phyloP scores from a whole-genome alignment of 495 filamentous ascomycete genomes.

The Xylaria venustula region DNA sequence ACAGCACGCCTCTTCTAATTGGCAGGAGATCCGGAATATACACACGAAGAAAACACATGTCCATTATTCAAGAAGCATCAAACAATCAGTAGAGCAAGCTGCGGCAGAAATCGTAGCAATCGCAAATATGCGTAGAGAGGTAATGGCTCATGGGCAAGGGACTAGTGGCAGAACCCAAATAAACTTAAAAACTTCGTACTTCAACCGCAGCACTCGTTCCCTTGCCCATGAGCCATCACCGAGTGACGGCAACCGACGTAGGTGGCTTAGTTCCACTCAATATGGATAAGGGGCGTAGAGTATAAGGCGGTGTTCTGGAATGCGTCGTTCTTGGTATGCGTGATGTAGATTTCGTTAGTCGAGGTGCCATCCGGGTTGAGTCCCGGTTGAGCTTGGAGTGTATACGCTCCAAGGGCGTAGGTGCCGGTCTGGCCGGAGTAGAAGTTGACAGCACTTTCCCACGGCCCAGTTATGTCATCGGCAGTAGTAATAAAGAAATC shows the following conservation, averaged over 20 bases:
- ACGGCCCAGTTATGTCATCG: constrained; percentile 29
- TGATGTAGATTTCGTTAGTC: constrained; percentile 30
- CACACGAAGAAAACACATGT: no score
- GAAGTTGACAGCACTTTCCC: constrained; percentile 26
- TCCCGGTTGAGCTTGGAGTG: constrained; percentile 30
- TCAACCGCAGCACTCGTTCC: neutral
- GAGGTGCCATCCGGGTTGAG: constrained; percentile 12
- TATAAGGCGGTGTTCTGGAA: neutral
- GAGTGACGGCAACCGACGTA: neutral
- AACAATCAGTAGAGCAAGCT: no score
- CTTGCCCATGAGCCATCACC: neutral
- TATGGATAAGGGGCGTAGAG: constrained; percentile 12
- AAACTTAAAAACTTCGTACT: neutral
- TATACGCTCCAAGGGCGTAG: constrained; percentile 19
- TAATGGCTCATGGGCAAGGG: no score
- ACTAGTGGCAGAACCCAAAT: neutral
- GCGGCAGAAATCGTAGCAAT: no score
- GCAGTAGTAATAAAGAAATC: constrained; percentile 37
- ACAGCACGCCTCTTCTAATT: no score
- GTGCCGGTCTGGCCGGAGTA: constrained; percentile 23
- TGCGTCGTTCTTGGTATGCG: constrained; percentile 23
- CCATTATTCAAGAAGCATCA: no score
- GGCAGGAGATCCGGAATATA: no score
- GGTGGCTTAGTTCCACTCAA: constrained; percentile 11
- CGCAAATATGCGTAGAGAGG: no score